Percentiles rank a stretch among this genome's conserved stretches.
phyloP scores from a whole-genome alignment of 495 filamentous ascomycete species.

The Elasticomyces elasticus region DNA sequence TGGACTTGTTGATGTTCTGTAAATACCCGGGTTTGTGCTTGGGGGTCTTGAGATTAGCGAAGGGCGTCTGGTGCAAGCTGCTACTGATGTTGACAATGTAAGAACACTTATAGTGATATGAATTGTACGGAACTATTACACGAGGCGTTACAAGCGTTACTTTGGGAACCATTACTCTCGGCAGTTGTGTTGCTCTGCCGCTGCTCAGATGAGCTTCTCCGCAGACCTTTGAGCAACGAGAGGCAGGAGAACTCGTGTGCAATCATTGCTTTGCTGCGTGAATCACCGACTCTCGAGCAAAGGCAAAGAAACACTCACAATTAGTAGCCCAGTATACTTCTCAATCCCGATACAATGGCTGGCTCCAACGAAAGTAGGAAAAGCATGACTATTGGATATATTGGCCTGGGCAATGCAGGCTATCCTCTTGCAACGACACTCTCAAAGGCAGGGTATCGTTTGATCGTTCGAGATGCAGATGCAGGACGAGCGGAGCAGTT shows the following conservation, averaged over 20 bases:
- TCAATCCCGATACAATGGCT: neutral
- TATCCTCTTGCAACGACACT: slow-evolving; percentile 16
- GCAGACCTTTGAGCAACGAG: no score
- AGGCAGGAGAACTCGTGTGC: no score
- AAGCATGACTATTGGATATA: slow-evolving; percentile 10
- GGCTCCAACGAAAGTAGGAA: neutral
- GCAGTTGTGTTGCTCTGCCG: no score
- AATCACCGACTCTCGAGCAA: no score
- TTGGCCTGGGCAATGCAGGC: slow-evolving; percentile 17
- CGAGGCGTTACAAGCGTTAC: no score
- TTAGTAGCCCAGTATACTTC: neutral
- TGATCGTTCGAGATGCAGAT: slow-evolving; percentile 13
- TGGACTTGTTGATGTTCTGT: neutral
- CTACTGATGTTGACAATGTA: neutral
- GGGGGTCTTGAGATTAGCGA: slow-evolving; percentile 2
- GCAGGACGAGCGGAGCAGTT: slow-evolving; percentile 6
- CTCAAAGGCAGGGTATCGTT: slow-evolving; percentile 10
- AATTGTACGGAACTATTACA: neutral
- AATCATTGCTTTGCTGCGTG: no score
- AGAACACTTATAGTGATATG: neutral
- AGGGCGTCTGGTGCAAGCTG: neutral
- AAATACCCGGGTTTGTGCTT: neutral
- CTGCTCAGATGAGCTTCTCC: no score
- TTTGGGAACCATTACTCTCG: no score
- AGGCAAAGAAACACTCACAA: no score